Base-by-base conservation (phyloP, 176 grass and related monocot genomes). In the Rhynchospora breviuscula region DNA sequence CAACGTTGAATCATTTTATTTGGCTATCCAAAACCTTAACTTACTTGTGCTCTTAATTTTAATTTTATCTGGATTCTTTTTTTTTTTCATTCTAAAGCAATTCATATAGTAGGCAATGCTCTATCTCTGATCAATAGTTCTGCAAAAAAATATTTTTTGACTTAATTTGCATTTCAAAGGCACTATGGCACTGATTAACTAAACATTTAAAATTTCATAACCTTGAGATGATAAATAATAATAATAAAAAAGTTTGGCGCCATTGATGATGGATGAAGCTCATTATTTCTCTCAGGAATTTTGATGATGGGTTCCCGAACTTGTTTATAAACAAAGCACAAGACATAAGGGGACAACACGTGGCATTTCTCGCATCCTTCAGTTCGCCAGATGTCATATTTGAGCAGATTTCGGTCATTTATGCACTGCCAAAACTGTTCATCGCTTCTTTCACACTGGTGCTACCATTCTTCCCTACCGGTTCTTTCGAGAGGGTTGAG, bases 251-350 rank as follows among this genome's bases (percentile, higher is more conserved):
- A 46, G 15, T 47, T 71, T 47, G 40, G 67, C 47, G 43, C 67
- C 21, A 25, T 9, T 0, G 10, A 21, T 47, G 40, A 47, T 71
- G 14, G 15, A 47, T 19, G 5, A 54, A 56, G 1, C 33, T 9
- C 40, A 43, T 10, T 48, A 13, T 85, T 73, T 59, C 31, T 79
- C 31, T 46, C 47, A 98, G 96, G 88, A 90, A 31, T 80, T 95
- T 99, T 80, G 93, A 93, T 17, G 96, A 99, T 58, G 96, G 96
- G 60, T 99, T 99, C 86, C 96, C 96, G 51, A 99, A 99, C 74
- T 79, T 99, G 44, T 99, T 99, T 89, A 95, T 99, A 89, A 88
- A 92, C 86, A 86, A 95, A 33, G 96, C 93, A 44, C 91, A 99
- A 35, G 87, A 87, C 84, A 99, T 99, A 79, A 91, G 93, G 23